Conservation (phyloP, 495 filamentous ascomycete genomes). For the Lasiosphaeria hispida region DNA sequence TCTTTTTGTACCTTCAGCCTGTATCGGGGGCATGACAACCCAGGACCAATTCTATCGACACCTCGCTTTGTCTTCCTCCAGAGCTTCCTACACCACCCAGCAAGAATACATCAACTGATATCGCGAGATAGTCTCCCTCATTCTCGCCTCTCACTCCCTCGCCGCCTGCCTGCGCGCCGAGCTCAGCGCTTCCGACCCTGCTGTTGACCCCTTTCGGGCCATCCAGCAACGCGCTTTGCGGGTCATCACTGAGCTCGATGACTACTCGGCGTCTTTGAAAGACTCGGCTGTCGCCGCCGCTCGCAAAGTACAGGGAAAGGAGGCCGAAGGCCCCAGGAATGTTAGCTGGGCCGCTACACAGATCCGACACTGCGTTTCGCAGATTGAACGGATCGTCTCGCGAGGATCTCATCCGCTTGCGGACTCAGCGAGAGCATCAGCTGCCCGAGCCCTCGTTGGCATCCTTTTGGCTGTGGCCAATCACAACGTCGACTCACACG, state of each 20-base stretch:
- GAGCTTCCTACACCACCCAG: too few relatives aligned
- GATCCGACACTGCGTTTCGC: constrained; percentile 31
- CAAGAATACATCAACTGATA: too few relatives aligned
- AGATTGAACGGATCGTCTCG: constrained; percentile 36
- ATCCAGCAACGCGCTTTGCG: constrained; percentile 38
- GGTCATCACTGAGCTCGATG: constrained; percentile 38
- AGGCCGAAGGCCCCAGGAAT: constrained; percentile 25
- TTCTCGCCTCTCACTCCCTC: constrained; percentile 45
- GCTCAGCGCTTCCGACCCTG: constrained; percentile 35
- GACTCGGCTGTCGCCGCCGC: constrained; percentile 9
- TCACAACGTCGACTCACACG: constrained; percentile 31
- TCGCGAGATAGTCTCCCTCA: constrained; percentile 32
- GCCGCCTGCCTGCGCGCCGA: constrained; percentile 40
- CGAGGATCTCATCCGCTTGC: constrained; percentile 35
- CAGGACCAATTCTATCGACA: too few relatives aligned
- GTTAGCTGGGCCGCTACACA: constrained; percentile 41
- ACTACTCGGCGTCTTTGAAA: constrained; percentile 26
- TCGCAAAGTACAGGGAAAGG: constrained; percentile 22
- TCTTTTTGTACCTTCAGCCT: too few relatives aligned
- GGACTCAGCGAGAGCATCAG: constrained; percentile 33
- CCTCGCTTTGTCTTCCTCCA: too few relatives aligned
- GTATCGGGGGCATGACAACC: too few relatives aligned
- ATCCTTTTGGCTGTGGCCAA: constrained; percentile 39
- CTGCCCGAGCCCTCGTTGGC: constrained; percentile 39
- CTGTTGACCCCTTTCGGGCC: constrained; percentile 40